These are phyloP conservation scores for Priceomyces medius DNA, from an alignment of 805 yeast genomes.

Conservation along the genomic window DNA sequence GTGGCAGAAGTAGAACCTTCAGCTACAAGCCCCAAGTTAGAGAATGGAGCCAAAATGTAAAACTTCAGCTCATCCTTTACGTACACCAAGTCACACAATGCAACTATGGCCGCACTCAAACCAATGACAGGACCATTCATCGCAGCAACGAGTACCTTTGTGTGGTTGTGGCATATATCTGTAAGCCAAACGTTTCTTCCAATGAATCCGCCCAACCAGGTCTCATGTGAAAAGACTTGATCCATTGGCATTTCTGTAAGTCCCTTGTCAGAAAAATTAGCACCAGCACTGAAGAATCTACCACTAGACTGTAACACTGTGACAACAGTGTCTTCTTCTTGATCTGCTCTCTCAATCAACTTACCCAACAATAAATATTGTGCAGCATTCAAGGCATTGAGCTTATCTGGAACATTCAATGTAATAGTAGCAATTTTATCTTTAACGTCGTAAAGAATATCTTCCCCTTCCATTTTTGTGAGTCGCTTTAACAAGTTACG, in stretches of 20 bases:
- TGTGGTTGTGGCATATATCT: slow-evolving; percentile 64
- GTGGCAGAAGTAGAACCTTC: slow-evolving; percentile 79
- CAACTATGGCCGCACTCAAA: slow-evolving; percentile 67
- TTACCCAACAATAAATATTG: slow-evolving; percentile 64
- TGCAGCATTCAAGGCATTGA: slow-evolving; percentile 66
- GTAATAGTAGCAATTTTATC: slow-evolving; percentile 61
- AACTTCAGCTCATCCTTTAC: slow-evolving; percentile 58
- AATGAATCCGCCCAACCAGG: slow-evolving; percentile 59
- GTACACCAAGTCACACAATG: slow-evolving; percentile 75
- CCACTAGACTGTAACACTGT: slow-evolving; percentile 74
- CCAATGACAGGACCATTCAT: slow-evolving; percentile 90
- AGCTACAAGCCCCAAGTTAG: slow-evolving; percentile 76
- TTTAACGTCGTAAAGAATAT: slow-evolving; percentile 40
- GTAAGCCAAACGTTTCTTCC: slow-evolving; percentile 72
- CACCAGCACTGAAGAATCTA: slow-evolving; percentile 81
- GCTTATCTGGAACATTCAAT: slow-evolving; percentile 56
- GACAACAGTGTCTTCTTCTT: slow-evolving; percentile 56
- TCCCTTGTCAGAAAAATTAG: slow-evolving; percentile 54
- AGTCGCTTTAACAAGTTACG: too few relatives aligned
- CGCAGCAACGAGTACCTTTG: slow-evolving; percentile 67
- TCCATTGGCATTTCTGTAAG: slow-evolving; percentile 27
- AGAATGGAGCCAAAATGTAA: slow-evolving; percentile 70
- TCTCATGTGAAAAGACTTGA: slow-evolving; percentile 34
- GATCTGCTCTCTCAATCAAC: slow-evolving; percentile 59
- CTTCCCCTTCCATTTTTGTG: slow-evolving; percentile 17